Evolutionary conservation across 2,329 filamentous ascomycete genomes (phyloP).

Genomic region (Tolypocladium capitatum): DNA sequence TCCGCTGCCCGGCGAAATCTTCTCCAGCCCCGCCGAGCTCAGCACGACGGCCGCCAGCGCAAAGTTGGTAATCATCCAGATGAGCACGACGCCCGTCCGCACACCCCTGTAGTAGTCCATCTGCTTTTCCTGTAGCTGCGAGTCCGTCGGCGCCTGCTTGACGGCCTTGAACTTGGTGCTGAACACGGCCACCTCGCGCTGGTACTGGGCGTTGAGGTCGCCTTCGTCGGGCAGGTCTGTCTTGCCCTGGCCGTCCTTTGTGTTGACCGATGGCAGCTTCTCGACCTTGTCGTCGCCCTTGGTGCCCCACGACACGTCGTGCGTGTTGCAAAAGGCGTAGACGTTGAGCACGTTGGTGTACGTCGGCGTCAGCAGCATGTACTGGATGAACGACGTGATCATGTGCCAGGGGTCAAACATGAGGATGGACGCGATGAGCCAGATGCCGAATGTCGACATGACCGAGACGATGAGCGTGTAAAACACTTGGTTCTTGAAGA

Average conservation of each 20-base stretch:
- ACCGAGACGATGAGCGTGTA: constrained; percentile 89
- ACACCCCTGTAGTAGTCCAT: constrained; percentile 99
- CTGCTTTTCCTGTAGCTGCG: constrained; percentile 62
- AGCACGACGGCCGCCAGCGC: constrained; percentile 76
- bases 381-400: constrained; percentile 91
- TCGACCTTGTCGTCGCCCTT: constrained; percentile 96
- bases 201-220: constrained; percentile 90
- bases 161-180: constrained; percentile 60
- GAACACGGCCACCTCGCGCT: constrained; percentile 67
- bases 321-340: constrained; percentile 96
- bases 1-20: constrained; percentile 34
- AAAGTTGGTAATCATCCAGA: constrained; percentile 96
- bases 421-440: constrained; percentile 78
- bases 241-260: constrained; percentile 81
- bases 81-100: constrained; percentile 76
- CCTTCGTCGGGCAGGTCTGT: constrained; percentile 91
- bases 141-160: constrained; percentile 42
- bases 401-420: constrained; percentile 99
- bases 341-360: constrained; percentile 99
- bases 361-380: constrained; percentile 84
- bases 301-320: constrained; percentile 95
- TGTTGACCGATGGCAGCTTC: constrained; percentile 74
- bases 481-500: constrained; percentile 83
- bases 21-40: constrained; percentile 69
- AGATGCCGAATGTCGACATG: constrained; percentile 83